Conservation (phyloP, 257 asterid genomes). For the Hygrophila difformis region DNA sequence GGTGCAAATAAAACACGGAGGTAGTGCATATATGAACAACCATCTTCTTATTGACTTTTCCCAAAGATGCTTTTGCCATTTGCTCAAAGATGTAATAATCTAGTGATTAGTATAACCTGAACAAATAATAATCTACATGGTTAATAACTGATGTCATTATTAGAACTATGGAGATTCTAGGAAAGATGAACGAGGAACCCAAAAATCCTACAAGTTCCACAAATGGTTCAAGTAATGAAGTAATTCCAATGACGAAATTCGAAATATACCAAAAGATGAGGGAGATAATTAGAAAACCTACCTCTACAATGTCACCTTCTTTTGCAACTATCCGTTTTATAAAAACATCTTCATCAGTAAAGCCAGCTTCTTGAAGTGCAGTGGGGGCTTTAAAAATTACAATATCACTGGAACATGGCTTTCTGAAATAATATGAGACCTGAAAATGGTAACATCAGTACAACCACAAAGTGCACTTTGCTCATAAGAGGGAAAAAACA, state of each 20-base stretch:
- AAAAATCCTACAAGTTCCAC: background rate
- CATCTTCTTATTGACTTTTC: background rate
- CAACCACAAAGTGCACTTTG: background rate
- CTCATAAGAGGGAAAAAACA: background rate
- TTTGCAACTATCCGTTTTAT: slow-evolving; percentile 85
- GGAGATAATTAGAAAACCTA: slow-evolving; percentile 16
- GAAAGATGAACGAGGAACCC: background rate
- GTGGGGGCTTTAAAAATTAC: slow-evolving; percentile 93
- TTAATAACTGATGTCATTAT: no score
- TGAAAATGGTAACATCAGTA: slow-evolving; percentile 25
- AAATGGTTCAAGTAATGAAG: background rate
- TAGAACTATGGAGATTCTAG: background rate
- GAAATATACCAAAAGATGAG: background rate
- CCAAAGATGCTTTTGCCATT: slow-evolving; percentile 2
- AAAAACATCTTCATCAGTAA: slow-evolving; percentile 85
- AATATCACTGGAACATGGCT: slow-evolving; percentile 81
- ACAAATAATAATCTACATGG: no score
- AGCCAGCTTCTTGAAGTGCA: slow-evolving; percentile 89
- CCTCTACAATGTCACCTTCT: slow-evolving; percentile 90
- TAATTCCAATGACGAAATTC: slow-evolving; percentile 1
- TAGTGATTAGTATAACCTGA: background rate
- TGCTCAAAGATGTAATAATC: background rate
- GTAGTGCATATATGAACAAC: no score
- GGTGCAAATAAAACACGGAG: no score
- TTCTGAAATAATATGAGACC: slow-evolving; percentile 83